Evolutionary conservation across 148 eudicot species (phyloP).

Genomic region (Persicaria maculosa): DNA sequence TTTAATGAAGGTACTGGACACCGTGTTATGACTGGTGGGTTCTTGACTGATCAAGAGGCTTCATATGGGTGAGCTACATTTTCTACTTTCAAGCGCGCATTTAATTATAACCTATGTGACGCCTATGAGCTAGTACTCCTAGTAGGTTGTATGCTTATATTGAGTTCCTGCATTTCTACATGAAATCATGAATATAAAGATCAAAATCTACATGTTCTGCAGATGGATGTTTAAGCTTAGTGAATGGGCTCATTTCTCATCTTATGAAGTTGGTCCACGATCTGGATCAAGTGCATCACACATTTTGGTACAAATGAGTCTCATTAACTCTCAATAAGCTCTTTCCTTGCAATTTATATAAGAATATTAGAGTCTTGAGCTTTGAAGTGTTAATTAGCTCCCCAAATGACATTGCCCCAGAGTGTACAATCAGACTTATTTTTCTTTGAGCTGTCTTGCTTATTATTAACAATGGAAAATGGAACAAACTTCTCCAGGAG

Average conservation of each 20-base stretch:
- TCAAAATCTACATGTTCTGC: neutral
- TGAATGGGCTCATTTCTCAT: conserved; percentile 90
- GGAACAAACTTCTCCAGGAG: neutral
- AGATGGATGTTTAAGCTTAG: conserved; percentile 94
- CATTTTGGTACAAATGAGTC: conserved; percentile 49
- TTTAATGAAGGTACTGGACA: conserved; percentile 94
- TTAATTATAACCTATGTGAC: neutral
- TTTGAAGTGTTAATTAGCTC: neutral
- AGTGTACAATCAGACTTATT: neutral
- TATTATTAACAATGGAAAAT: neutral
- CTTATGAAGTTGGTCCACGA: conserved; percentile 68
- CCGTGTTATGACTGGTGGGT: conserved; percentile 88
- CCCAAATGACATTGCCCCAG: neutral
- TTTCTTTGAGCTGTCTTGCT: neutral
- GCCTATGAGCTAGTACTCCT: neutral
- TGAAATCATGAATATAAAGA: neutral
- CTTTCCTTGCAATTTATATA: neutral
- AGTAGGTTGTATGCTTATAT: neutral
- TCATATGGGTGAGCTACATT: conserved; percentile 61
- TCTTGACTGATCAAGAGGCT: conserved; percentile 93
- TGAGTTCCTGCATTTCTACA: neutral
- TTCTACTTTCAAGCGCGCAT: conserved; percentile 10
- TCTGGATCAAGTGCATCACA: conserved; percentile 82
- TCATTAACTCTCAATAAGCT: neutral
- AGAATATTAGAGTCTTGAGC: neutral